Base-by-base conservation (phyloP, 129 eudicot genomes). In the Pittosporum tobira region DNA sequence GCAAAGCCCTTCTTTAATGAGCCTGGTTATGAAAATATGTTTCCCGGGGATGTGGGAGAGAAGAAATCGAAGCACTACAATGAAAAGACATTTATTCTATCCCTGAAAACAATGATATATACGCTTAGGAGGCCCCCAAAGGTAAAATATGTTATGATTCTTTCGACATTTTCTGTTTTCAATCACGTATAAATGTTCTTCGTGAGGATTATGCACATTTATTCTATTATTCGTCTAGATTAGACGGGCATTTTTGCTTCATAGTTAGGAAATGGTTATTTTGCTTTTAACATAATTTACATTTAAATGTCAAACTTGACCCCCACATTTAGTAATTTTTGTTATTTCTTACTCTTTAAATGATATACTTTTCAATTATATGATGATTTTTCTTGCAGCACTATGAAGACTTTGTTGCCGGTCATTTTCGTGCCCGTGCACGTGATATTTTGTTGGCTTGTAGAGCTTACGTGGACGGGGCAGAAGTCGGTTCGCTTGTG, bases 401-500 rank as follows among this genome's bases (percentile, higher is more conserved):
- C 59, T 88, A 76, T 53, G 96, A 84, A 79, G 91, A 88, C 71
- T 71, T 88, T 65, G 95, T 82, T 36, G 63, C 75, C 0, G 95
- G 96, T 5, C 83, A 88, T 79, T 88, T 84, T 44, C 77, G 75
- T 58, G 54, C 68, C 53, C 75, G 69, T 66, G 88, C 91, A 9
- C 88, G 70, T 30, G 70, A 57, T 61, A 84, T 88, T 46, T 66
- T 88, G 56, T 56, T 75, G 10, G 84, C 96, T 1, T 89, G 95
- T 47, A 67, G 55, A 57, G 80, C 87, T 44, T 85, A 85, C 61
- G 67, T 73, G 81, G 80, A 73, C 8, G 95, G 95, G 24, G 95
- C 81, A 51, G 72, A 38, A 19, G 88, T 89, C n/a, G 97, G 93
- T 37, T 74, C 73, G 37, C 57, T 42, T 10, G 67, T 63, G 24